A percentile compares a stretch with the other conserved stretches of the same genome.
Evolutionary conservation across 345 rosid species (phyloP).

Genomic region (Melaleuca alternifolia): DNA sequence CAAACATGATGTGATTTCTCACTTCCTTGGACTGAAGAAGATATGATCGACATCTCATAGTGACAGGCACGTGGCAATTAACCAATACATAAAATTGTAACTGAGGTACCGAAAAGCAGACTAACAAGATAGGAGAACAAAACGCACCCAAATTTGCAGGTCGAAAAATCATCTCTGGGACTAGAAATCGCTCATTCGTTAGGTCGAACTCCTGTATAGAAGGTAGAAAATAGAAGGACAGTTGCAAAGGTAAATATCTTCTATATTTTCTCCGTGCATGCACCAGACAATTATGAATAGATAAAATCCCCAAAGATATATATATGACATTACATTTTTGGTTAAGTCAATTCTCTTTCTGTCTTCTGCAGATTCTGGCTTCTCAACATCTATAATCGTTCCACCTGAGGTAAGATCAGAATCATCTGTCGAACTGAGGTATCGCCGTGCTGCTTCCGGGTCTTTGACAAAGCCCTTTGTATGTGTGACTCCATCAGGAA

Average conservation of each 20-base stretch:
- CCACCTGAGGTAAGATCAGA: slow-evolving; percentile 6
- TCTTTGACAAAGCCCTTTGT: slow-evolving; percentile 80
- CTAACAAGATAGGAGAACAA: neutral
- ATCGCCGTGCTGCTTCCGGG: slow-evolving; percentile 46
- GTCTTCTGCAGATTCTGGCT: slow-evolving; percentile 19
- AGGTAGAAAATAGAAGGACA: neutral
- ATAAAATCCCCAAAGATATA: neutral
- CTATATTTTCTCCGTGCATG: neutral
- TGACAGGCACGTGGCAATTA: neutral
- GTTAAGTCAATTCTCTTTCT: slow-evolving; percentile 53
- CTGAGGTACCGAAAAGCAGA: neutral
- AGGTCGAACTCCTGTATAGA: slow-evolving; percentile 78
- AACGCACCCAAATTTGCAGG: slow-evolving; percentile 80
- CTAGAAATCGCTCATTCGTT: slow-evolving; percentile 90
- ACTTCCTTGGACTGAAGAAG: neutral
- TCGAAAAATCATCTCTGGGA: slow-evolving; percentile 89
- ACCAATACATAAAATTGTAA: neutral
- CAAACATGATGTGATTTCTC: neutral
- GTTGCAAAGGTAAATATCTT: neutral
- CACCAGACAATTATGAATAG: neutral
- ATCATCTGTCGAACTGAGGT: slow-evolving; percentile 17
- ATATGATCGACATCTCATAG: neutral
- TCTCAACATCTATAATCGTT: slow-evolving; percentile 10
- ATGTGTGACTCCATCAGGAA: slow-evolving; percentile 77
- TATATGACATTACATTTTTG: slow-evolving; percentile 38